Base-by-base conservation (phyloP, 2,329 filamentous ascomycete genomes). In the Hypoxylon sp. region DNA sequence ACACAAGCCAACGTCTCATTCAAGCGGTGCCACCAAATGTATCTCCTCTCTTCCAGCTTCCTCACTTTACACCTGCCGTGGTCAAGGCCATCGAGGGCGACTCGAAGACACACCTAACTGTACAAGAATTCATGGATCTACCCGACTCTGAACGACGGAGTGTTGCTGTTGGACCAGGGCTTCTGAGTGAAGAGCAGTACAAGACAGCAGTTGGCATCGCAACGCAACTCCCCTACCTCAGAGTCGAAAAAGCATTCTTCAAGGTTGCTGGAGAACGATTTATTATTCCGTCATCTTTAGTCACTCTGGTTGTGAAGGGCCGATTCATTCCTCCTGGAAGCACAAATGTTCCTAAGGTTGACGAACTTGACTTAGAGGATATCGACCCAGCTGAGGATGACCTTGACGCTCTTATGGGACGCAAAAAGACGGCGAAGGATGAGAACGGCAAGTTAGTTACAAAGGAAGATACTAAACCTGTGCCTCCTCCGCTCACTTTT, bases 261-360 rank as follows among this genome's bases (percentile, higher is more conserved):
- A 99, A 99, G 85, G 97, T 99, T 49, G 91, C 93, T 57, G 96
- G 96, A 77, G 97, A 99, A 82, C 93, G 92, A 72, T 92, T 91
- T 79, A 93, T 99, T 76, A 97, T 95, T 32, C 94, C 96, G 5
- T 93, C 92, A 64, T 97, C 94, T 62, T 87, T 99, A 38, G 95
- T 98, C 21, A 95, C 94, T 68, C 90, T 99, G 30, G 93, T 99
- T 56, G 89, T 99, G 78, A 99, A 99, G 84, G 94, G 92, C 32
- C 93, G 96, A 61, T 92, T 98, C 77, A 90, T 98, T 51, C 96
- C 96, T 5, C 94, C 96, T 3, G 95, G 94, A 49, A 91, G 89
- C 71, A 86, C 87, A 23, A 85, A 91, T 58, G 84, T 97, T 5
- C 94, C 96, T 3, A 84, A 87, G 45, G 84, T 97, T 67, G 87